Base-by-base conservation (phyloP, 2,329 filamentous ascomycete species). In the Biscogniauxia marginata region DNA sequence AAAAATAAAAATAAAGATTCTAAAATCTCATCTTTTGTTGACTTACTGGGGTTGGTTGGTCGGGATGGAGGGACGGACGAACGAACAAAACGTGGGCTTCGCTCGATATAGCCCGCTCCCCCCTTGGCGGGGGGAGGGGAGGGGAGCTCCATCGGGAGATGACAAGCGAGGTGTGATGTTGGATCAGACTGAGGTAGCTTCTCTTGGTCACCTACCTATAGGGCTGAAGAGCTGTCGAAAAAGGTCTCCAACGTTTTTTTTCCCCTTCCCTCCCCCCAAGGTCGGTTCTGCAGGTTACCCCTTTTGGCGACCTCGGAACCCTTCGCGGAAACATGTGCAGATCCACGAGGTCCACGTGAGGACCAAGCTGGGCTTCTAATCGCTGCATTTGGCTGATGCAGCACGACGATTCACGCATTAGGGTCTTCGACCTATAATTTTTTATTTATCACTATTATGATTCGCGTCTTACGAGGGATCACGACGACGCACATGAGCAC, bases 231-330 rank as follows among this genome's bases (percentile, higher is more conserved):
- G 49, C 53, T 23, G 7, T 55, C 18, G 46, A 47, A 45, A 21
- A 39, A 39, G n/a, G 30, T 39, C 30, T 39, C 30, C 30, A 39
- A 39, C 30, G 13, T 11, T n/a, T 39, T 11, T 11, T 39, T 3
- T 39, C n/a, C 13, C 30, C 13, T 39, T 39, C 13, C 25, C 3
- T 39, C 11, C 56, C 56, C 60, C 56, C 60, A 60, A 62, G 58
- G 62, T 65, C 57, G 60, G 60, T 64, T 60, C 65, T 67, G 65
- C 65, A 66, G 46, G 55, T 55, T 53, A 46, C 65, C 60, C 58
- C 62, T 66, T 66, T 65, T 52, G 65, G 65, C 57, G 47, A 39
- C 54, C 50, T 59, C 54, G 52, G 58, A 62, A 58, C 62, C 64
- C 59, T 63, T 65, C 56, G 50, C 48, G 63, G 60, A 49, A 20